phyloP scores from a whole-genome alignment of 495 filamentous ascomycete genomes.

The Diplogelasinospora grovesii region DNA sequence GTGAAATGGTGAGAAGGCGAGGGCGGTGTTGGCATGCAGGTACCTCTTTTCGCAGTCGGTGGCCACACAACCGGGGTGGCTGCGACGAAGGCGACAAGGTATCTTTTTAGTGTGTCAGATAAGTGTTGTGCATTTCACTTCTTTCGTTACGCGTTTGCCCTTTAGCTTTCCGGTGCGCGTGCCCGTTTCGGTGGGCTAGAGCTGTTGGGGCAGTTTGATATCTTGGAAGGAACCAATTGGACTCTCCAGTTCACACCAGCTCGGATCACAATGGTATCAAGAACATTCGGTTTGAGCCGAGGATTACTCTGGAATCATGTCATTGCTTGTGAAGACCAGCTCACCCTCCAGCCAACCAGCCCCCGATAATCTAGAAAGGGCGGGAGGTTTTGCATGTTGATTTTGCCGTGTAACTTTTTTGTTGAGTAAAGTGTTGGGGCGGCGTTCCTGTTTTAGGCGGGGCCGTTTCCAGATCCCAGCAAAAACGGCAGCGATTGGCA shows the following conservation, averaged over 20 bases:
- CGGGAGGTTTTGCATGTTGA: conserved; percentile 4
- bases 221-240: too few species aligned
- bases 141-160: too few species aligned
- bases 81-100: too few species aligned
- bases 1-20: conserved; percentile 8
- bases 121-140: too few species aligned
- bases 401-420: conserved; percentile 22
- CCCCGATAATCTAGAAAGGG: too few species aligned
- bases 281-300: conserved; percentile 15
- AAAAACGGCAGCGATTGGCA: conserved; percentile 1
- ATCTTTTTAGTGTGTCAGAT: too few species aligned
- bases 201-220: too few species aligned
- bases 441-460: conserved; percentile 6
- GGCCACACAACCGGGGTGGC: too few species aligned
- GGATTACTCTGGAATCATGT: conserved; percentile 18
- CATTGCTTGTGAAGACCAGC: conserved; percentile 12
- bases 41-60: neutral
- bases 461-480: conserved; percentile 9
- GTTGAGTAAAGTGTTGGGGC: conserved; percentile 34
- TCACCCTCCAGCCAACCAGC: too few species aligned
- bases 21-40: conserved; percentile 7
- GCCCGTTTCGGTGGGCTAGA: too few species aligned
- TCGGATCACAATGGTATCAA: conserved; percentile 9
- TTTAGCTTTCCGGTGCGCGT: too few species aligned
- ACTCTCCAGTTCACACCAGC: too few species aligned